A percentile compares a stretch with the other conserved stretches of the same genome.
Conservation (phyloP, 768 basidiomycete genomes). For the Mrakia frigida region DNA sequence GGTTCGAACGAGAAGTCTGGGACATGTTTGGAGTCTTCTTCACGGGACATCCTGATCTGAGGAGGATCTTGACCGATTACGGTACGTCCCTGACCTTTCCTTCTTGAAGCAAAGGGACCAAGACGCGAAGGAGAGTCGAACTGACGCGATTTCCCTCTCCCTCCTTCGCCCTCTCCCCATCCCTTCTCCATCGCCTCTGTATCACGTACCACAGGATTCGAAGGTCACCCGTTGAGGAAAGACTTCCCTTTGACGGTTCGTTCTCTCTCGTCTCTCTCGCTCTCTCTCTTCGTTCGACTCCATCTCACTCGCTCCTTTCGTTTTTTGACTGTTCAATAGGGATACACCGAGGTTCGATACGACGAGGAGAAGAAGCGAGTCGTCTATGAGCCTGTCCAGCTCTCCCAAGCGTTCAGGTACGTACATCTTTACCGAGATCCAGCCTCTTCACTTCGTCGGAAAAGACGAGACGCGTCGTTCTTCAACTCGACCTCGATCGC, state of each 20-base stretch:
- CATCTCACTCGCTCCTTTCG: background rate
- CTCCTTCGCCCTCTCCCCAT: too few species aligned
- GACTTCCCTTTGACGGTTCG: constrained; percentile 94
- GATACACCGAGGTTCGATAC: constrained; percentile 97
- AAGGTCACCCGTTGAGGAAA: constrained; percentile 94
- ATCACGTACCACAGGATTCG: constrained; percentile 62
- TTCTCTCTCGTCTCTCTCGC: constrained; percentile 32
- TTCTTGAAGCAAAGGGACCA: too few species aligned
- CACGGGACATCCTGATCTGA: constrained; percentile 92
- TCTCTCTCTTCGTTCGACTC: too few species aligned
- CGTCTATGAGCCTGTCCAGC: constrained; percentile 93
- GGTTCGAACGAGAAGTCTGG: constrained; percentile 64
- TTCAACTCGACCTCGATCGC: too few species aligned
- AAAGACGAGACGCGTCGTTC: background rate
- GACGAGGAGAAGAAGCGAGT: constrained; percentile 97
- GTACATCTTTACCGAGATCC: constrained; percentile 34
- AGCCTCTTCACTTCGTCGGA: background rate
- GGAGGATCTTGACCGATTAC: constrained; percentile 96
- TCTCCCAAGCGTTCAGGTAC: constrained; percentile 96
- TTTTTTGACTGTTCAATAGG: constrained; percentile 50
- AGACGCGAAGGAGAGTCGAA: too few species aligned
- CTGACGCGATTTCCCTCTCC: too few species aligned
- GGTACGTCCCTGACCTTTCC: constrained; percentile 46
- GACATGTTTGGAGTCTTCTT: constrained; percentile 97
- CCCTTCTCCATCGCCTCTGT: too few species aligned